Conservation (phyloP, 2,329 filamentous ascomycete genomes). For the Fusarium brevicatenulatum region DNA sequence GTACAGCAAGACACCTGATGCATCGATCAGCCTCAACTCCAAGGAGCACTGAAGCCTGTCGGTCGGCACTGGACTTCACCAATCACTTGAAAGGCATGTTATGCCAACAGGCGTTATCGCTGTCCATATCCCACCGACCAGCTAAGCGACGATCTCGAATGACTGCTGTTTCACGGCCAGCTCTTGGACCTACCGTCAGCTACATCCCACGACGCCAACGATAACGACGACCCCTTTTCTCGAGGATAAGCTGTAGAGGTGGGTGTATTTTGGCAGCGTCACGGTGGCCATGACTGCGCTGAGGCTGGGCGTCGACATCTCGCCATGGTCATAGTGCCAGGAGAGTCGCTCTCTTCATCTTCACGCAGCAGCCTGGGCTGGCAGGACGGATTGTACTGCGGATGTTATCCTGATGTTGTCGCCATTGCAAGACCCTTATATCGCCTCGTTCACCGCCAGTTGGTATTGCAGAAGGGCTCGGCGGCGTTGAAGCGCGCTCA, state of each 20-base stretch:
- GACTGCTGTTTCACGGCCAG: background rate
- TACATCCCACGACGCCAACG: background rate
- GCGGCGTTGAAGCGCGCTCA: background rate
- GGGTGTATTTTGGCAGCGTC: background rate
- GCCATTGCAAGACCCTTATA: fast-evolving
- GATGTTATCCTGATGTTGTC: fast-evolving
- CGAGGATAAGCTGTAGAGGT: background rate
- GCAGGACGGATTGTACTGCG: background rate
- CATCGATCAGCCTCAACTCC: fast-evolving
- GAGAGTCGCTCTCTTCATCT: background rate
- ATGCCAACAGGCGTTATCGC: fast-evolving
- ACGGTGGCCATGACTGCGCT: background rate
- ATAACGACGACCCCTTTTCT: background rate
- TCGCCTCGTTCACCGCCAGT: background rate
- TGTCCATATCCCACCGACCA: background rate
- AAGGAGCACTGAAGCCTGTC: fast-evolving
- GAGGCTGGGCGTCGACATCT: background rate
- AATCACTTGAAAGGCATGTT: background rate
- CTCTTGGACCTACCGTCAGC: no score
- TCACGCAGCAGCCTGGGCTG: background rate
- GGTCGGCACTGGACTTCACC: background rate
- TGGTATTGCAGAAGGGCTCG: background rate
- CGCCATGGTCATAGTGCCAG: background rate
- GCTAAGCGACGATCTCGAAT: background rate
- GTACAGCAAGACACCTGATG: background rate